Evolutionary conservation across 208 protist species (phyloP), one percentile per base, ranked within the genome.

Genomic region (Crithidia bombi): DNA sequence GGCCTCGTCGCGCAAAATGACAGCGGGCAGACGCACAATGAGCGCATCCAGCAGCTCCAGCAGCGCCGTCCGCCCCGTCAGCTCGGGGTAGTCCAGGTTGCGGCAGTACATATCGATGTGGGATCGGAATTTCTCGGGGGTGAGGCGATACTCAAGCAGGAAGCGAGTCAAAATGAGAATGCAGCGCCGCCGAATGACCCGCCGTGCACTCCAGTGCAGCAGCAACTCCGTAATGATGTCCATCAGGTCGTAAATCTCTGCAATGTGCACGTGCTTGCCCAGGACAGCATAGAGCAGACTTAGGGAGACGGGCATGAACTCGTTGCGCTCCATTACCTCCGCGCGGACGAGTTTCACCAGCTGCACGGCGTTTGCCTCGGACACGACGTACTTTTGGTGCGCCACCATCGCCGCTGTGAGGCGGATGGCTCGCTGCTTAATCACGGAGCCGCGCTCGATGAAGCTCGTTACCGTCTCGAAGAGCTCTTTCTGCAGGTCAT

Each of bases 121-220:
- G 0, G 89, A 95, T 59, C 83, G 81, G 61, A 96, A 94, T 79
- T 96, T 96, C 41, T 88, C 78, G 17, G 83, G 85, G 11, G 93
- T 97, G 64, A 97, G 83, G 38, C 84, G 81, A 74, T 93, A 97
- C 79, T 97, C 91, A n/a, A 91, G 94, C 21, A 97, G 73, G 78
- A 97, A 97, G 64, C 90, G 85, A 9, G 84, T 82, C 19, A 97
- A 51, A 25, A 92, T 82, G 38, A 86, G 62, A 35, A 94, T 82
- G 70, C 89, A 95, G 41, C 84, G 90, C 23, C 82, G 78, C 19
- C 87, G 79, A 47, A 97, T 84, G 14, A 91, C 71, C 30, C 69
- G 68, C 35, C 89, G 91, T 23, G 77, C 77, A 39, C 83, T 69
- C 52, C 83, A 75, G 67, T 97, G 93, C 65, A 97, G 75, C 52